These are phyloP conservation scores for Verticillium longisporum DNA, from an alignment of 2,329 filamentous ascomycete species.

Conservation along the genomic window DNA sequence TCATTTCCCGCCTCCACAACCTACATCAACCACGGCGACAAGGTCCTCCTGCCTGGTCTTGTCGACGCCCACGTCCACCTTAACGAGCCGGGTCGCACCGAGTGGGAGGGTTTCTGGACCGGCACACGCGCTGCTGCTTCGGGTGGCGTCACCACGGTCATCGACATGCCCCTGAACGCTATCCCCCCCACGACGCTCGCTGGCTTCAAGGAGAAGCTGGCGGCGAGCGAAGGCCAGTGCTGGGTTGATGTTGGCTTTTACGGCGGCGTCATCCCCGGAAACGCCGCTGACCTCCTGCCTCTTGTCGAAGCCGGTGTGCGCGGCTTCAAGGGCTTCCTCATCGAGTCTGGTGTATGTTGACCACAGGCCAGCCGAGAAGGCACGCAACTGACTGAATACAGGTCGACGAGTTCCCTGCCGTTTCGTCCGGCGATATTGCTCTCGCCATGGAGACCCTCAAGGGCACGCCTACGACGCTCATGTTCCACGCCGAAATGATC, in stretches of 20 bases:
- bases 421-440: constrained; percentile 71
- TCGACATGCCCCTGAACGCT: constrained; percentile 97
- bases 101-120: constrained; percentile 98
- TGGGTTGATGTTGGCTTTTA: constrained; percentile 99
- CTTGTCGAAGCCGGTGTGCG: constrained; percentile 81
- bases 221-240: constrained; percentile 77
- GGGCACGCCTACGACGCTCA: constrained; percentile 78
- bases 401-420: constrained; percentile 93
- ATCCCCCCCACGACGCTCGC: constrained; percentile 88
- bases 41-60: constrained; percentile 79
- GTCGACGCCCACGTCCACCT: constrained; percentile 98
- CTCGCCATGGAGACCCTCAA: constrained; percentile 76
- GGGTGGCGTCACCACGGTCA: constrained; percentile 90
- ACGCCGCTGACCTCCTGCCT: constrained; percentile 68
- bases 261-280: constrained; percentile 88
- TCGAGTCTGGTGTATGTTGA: constrained; percentile 78
- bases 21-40: constrained; percentile 80
- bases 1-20: constrained; percentile 65
- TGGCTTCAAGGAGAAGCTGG: constrained; percentile 77
- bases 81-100: constrained; percentile 91
- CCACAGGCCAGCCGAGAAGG: constrained; percentile 4
- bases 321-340: constrained; percentile 96
- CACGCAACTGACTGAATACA: constrained; percentile 22
- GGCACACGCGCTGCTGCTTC: constrained; percentile 91
- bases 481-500: constrained; percentile 99